A percentile compares a stretch with the other conserved stretches of the same genome.
phyloP scores from a whole-genome alignment of 129 eudicot species.

The Gnaphalium uliginosum region DNA sequence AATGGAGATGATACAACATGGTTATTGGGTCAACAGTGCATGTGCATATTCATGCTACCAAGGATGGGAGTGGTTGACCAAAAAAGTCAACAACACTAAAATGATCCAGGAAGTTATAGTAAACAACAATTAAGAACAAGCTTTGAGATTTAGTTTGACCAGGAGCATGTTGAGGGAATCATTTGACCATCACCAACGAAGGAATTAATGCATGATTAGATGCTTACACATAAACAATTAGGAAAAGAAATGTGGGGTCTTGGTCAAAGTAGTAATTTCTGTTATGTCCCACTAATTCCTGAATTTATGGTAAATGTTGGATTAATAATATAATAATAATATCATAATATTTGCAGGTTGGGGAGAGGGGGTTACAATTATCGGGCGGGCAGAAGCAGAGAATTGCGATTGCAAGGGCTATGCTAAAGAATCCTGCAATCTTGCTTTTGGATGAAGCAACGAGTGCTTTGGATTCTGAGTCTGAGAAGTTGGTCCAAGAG shows the following conservation, averaged over 20 bases:
- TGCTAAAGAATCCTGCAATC: slow-evolving; percentile 93
- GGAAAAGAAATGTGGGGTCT: slow-evolving; percentile 14
- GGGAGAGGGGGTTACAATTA: slow-evolving; percentile 91
- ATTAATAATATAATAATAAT: background rate
- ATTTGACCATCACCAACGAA: slow-evolving; percentile 22
- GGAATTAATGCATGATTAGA: slow-evolving; percentile 29
- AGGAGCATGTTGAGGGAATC: slow-evolving; percentile 37
- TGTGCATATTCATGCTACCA: slow-evolving; percentile 52
- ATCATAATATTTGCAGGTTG: slow-evolving; percentile 50
- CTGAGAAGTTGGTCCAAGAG: slow-evolving; percentile 93
- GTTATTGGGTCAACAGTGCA: slow-evolving; percentile 70
- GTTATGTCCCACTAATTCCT: slow-evolving; percentile 12
- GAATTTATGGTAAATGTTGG: slow-evolving; percentile 17
- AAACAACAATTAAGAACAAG: slow-evolving; percentile 28
- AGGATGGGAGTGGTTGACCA: slow-evolving; percentile 31
- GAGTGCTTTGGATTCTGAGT: slow-evolving; percentile 92
- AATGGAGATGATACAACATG: slow-evolving; percentile 53
- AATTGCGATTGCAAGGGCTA: slow-evolving; percentile 93
- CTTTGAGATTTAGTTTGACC: slow-evolving; percentile 34
- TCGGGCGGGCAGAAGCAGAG: slow-evolving; percentile 99
- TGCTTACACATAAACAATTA: slow-evolving; percentile 21
- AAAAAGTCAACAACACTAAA: slow-evolving; percentile 26
- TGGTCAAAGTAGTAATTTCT: slow-evolving; percentile 25
- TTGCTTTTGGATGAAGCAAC: slow-evolving; percentile 91
- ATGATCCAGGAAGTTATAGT: slow-evolving; percentile 15